phyloP scores from a whole-genome alignment of 2,329 filamentous ascomycete genomes.

The Curvularia verruculosa region DNA sequence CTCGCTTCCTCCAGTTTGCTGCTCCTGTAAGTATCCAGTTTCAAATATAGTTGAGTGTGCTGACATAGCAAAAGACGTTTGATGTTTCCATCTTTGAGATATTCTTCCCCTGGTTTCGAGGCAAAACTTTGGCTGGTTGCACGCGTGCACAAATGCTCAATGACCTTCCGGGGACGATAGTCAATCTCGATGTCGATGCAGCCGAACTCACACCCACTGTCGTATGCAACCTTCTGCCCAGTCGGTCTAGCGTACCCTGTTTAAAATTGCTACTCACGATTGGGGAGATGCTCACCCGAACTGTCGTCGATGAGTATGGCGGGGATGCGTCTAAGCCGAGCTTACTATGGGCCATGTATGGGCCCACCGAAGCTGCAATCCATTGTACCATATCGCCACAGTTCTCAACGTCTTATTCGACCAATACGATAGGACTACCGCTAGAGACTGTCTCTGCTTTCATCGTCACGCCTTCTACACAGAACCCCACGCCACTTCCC shows the following conservation, averaged over 20 bases:
- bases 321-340: slow-evolving; percentile 59
- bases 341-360: slow-evolving; percentile 91
- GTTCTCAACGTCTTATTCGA: slow-evolving; percentile 63
- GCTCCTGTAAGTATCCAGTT: slow-evolving; percentile 59
- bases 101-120: slow-evolving; percentile 82
- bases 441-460: slow-evolving; percentile 83
- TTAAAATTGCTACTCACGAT: slow-evolving; percentile 81
- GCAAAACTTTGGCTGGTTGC: slow-evolving; percentile 74
- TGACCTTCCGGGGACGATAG: slow-evolving; percentile 73
- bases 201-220: slow-evolving; percentile 91
- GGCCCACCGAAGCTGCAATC: slow-evolving; percentile 88
- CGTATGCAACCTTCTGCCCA: slow-evolving; percentile 74
- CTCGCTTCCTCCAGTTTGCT: slow-evolving; percentile 87
- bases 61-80: slow-evolving; percentile 63
- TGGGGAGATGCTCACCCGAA: slow-evolving; percentile 85
- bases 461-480: slow-evolving; percentile 60
- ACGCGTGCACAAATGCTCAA: slow-evolving; percentile 73
- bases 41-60: not conserved
- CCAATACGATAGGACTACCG: slow-evolving; percentile 76
- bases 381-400: slow-evolving; percentile 79
- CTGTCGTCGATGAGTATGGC: slow-evolving; percentile 81
- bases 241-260: slow-evolving; percentile 68
- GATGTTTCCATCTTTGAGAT: slow-evolving; percentile 96
- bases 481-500: slow-evolving; percentile 24
- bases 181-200: slow-evolving; percentile 72